Conservation (phyloP, 2,329 filamentous ascomycete genomes). For the Alternaria gansuensis region DNA sequence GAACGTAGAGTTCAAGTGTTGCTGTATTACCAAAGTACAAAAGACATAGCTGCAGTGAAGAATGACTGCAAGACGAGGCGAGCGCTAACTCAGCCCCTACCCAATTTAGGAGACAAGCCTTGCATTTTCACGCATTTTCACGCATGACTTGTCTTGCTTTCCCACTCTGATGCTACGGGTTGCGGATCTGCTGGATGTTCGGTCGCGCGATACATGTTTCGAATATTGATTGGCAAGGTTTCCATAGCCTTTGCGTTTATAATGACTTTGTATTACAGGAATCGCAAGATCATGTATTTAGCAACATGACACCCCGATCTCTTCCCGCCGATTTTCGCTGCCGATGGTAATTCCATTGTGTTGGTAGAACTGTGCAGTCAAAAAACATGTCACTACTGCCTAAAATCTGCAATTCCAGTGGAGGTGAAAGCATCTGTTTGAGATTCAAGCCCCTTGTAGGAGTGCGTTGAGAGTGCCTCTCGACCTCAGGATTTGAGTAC, state of each 20-base stretch:
- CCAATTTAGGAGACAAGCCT: not conserved
- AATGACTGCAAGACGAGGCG: not conserved
- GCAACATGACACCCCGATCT: not conserved
- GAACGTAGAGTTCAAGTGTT: not conserved
- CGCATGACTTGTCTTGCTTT: not conserved
- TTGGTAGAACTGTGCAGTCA: not conserved
- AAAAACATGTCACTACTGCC: not conserved
- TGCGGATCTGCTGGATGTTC: not conserved
- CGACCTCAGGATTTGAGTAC: not conserved
- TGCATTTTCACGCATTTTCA: not conserved
- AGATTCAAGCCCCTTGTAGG: not conserved
- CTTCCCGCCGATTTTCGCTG: not conserved
- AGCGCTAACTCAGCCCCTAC: conserved; percentile 9
- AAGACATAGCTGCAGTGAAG: not conserved
- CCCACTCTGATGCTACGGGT: not conserved
- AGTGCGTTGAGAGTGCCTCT: too few species aligned
- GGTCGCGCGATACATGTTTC: too few species aligned
- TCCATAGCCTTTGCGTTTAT: not conserved
- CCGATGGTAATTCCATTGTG: not conserved
- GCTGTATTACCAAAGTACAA: not conserved
- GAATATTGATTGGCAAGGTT: not conserved
- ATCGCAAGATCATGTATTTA: not conserved
- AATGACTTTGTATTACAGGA: not conserved
- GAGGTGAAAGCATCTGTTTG: not conserved
- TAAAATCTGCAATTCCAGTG: not conserved